Base-by-base conservation (phyloP, 176 grass and related monocot species). In the Hsuehochloa calcarea region DNA sequence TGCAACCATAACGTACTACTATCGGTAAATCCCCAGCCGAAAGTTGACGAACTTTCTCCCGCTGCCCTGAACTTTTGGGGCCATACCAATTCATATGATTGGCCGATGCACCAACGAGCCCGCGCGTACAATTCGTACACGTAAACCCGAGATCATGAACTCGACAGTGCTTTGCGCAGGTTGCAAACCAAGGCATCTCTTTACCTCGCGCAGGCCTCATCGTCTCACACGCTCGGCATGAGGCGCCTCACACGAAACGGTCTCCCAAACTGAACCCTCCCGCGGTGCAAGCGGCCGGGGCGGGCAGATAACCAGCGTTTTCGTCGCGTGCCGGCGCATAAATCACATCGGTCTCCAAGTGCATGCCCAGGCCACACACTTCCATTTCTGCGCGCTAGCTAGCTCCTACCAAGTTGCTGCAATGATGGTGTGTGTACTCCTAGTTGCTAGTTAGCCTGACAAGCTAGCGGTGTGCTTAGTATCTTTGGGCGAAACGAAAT, bases 211-310 rank as follows among this genome's bases (percentile, higher is more conserved):
- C 11, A 29, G 20, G 27, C 0, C 9, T 34, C 25, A 66, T 8
- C 3, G 19, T 29, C 23, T 82, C 94, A 95, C 83, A 71, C 88
- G 23, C 52, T 85, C 79, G 41, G 94, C 91, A 83, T 96, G 91
- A 65, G 47, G 17, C 59, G 74, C 44, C 72, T 96, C 94, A 92
- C 94, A 91, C 91, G 75, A 97, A 93, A 82, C 22, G 52, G 84
- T 70, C 87, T 84, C 83, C 74, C 71, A 80, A 90, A 93, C 89
- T 29, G 84, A 82, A 22, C 79, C 72, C 38, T 59, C 56, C 5
- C 72, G 79, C 88, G 84, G 84, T 17, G 84, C 83, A 39, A 0
- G 72, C 22, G 74, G 67, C 31, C 29, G 31, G 23, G 31, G 23
- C 13, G 22, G 84, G 80, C 80, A 87, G 89, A 84, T 87, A 69